Evolutionary conservation across 1,284 basidiomycete species (phyloP), one percentile per base, ranked within the genome.

Genomic region (Irpex sp.): DNA sequence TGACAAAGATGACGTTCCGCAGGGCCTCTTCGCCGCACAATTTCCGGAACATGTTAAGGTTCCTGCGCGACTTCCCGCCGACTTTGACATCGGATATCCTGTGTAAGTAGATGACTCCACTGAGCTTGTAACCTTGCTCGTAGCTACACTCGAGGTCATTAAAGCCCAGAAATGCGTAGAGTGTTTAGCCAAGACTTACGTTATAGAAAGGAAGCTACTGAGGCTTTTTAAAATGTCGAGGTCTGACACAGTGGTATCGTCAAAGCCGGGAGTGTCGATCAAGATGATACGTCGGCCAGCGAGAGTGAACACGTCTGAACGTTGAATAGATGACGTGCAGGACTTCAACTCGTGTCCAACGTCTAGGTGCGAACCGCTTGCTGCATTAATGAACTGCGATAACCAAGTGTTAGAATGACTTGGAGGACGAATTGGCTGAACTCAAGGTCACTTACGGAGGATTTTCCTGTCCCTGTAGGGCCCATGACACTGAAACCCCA

Each of bases 61-160:
- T 85, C 58, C 80, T 78, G 21, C 75, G 74, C 13, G 81, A 80
- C 26, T 79, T 79, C 26, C 82, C 82, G 54, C 79, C 80, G 66
- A 85, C 75, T n/a, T 82, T 72, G 70, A 77, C 73, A 64, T 84
- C 83, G 56, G 80, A 77, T 63, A 85, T 85, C 4, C 81, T 78
- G 66, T 85, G 83, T 71, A 84, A 74, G 71, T 83, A 85, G 54
- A 85, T 77, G 67, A 85, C 75, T 0, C 83, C 83, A 1, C 77
- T 73, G 34, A 85, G 73, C 58, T 74, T 77, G 60, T 72, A 66
- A 15, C 75, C 74, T n/a, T 71, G 68, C 38, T 78, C 70, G 26
- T 79, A 79, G 8, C 79, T 79, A 68, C 38, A 49, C 8, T 8
- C 36, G 15, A 40, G 57, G 21, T 34, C 4, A 62, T n/a, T 47